These are phyloP conservation scores for Colletotrichum higginsianum DNA, from an alignment of 2,329 filamentous ascomycete genomes.

Conservation along the genomic window DNA sequence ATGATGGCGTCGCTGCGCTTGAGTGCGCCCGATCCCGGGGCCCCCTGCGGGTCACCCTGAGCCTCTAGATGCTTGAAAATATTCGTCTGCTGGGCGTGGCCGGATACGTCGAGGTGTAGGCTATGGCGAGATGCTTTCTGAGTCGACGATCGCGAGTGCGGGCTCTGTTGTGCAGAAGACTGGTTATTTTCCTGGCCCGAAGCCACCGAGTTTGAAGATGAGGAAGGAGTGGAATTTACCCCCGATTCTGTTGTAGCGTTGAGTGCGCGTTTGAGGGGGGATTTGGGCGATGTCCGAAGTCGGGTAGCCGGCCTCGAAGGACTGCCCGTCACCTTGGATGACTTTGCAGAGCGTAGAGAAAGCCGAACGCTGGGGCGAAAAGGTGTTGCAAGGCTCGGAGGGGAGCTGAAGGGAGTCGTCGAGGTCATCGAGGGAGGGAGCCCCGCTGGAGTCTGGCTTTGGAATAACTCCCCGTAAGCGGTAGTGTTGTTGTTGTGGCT, in stretches of 20 bases:
- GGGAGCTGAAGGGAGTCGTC: slow-evolving; percentile 50
- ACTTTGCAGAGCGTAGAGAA: slow-evolving; percentile 74
- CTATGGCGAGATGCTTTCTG: slow-evolving; percentile 69
- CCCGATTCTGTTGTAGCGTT: slow-evolving; percentile 79
- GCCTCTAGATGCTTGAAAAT: slow-evolving; percentile 67
- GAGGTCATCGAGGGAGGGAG: slow-evolving; percentile 48
- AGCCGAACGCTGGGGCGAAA: slow-evolving; percentile 78
- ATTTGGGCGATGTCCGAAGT: slow-evolving; percentile 81
- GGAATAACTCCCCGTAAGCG: slow-evolving; percentile 49
- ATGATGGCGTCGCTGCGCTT: slow-evolving; percentile 94
- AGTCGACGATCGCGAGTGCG: slow-evolving; percentile 58
- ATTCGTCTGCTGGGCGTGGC: slow-evolving; percentile 63
- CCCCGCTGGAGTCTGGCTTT: slow-evolving; percentile 45
- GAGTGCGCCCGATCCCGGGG: slow-evolving; percentile 78
- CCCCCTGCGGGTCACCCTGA: slow-evolving; percentile 62
- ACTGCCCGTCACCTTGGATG: slow-evolving; percentile 68
- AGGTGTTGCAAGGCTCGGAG: slow-evolving; percentile 71
- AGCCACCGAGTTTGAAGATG: slow-evolving; percentile 59
- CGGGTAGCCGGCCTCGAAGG: slow-evolving; percentile 72
- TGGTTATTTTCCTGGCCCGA: slow-evolving; percentile 62
- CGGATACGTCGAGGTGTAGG: slow-evolving; percentile 70
- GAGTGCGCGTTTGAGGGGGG: slow-evolving; percentile 84
- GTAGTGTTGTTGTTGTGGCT: slow-evolving; percentile 52
- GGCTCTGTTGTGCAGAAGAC: slow-evolving; percentile 55
- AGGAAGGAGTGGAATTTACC: slow-evolving; percentile 65